A percentile compares a stretch with the other conserved stretches of the same genome.
Evolutionary conservation across 2,329 filamentous ascomycete species (phyloP).

Genomic region (Tolypocladium sp.): DNA sequence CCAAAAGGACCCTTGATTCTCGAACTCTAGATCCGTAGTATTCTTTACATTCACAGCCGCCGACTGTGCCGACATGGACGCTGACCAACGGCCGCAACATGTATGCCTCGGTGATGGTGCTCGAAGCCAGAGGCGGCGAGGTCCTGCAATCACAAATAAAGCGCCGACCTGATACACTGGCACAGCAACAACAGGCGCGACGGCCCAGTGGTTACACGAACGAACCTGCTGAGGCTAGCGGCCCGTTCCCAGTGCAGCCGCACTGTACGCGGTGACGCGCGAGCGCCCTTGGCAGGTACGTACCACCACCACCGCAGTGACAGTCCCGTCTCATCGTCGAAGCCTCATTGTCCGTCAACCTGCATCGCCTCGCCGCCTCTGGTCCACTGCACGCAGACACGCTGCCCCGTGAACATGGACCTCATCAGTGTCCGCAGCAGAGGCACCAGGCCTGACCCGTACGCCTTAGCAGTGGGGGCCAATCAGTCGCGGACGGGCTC

Average conservation of each 20-base stretch:
- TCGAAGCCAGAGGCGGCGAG: not conserved
- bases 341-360: not conserved
- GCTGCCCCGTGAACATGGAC: not conserved
- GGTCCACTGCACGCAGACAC: too few relatives aligned
- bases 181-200: not conserved
- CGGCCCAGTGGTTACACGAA: not conserved
- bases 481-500: not conserved
- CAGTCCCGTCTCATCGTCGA: not conserved
- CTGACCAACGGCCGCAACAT: not conserved
- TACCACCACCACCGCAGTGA: not conserved
- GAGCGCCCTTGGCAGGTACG: not conserved
- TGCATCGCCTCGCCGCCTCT: too few relatives aligned
- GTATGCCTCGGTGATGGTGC: not conserved
- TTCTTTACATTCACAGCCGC: not conserved
- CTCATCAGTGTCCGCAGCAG: not conserved
- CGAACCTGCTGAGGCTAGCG: not conserved
- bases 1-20: not conserved
- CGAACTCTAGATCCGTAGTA: not conserved
- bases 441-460: not conserved
- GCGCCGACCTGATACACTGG: not conserved
- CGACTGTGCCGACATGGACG: not conserved
- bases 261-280: not conserved
- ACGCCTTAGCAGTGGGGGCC: not conserved
- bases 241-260: not conserved
- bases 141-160: not conserved